Evolutionary conservation across 345 rosid species (phyloP), one percentile per base, ranked within the genome.

Genomic region (Syzygium jambos): DNA sequence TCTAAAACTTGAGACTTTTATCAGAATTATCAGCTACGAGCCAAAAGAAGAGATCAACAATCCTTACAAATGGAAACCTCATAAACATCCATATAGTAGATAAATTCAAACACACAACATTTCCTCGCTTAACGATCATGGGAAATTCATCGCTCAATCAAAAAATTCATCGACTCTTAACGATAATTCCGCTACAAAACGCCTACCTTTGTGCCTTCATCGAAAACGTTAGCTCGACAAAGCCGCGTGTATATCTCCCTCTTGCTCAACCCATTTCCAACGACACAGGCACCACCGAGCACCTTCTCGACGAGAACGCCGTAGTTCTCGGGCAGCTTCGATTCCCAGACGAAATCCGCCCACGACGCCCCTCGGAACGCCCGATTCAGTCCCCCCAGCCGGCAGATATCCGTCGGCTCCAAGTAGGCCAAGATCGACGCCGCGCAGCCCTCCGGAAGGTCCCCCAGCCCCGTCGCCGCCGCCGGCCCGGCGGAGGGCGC

Each of bases 291-390:
- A 83, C 86, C 93, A 11, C 95, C 96, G 11, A 95, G 87, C 61
- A 98, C 91, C 80, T 90, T 92, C 86, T 88, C 91, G 56, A 96
- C 87, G 85, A 98, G 92, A 87, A 85, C 73, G 27, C 30, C 87
- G 88, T 96, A 96, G 91, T 95, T 95, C 11, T 86, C 83, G 17
- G 99, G 99, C 92, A 98, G 89, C 84, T 98, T 98, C 17, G 98
- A 93, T 87, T 96, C 98, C 99, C 99, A 98, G 3, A 98, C 95
- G 89, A 92, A 92, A 92, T 98, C 99, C 85, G 99, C 99, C 96
- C 94, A 93, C 2, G 99, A 98, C 59, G 99, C 99, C 9, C 97
- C 93, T 83, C 94, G 96, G 87, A 95, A 98, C 54, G 99, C 96
- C 34, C 93, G 92, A 90, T 95, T 96, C 23, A 98, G 92, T 86